Conservation (phyloP, 768 basidiomycete genomes). For the Nevesoporus exiguus region DNA sequence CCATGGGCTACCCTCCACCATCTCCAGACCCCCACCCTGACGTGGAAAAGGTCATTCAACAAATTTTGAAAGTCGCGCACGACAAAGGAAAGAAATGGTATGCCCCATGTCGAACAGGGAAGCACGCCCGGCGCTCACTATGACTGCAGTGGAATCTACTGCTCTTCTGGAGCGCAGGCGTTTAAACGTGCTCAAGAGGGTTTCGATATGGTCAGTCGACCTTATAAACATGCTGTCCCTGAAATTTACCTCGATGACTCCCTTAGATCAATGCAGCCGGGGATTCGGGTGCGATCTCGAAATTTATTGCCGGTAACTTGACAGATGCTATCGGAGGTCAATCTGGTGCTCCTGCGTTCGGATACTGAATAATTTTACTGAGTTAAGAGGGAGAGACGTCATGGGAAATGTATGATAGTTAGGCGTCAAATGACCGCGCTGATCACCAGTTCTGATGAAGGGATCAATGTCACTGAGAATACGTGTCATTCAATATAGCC, state of each 20-base stretch:
- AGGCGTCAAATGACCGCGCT: too few relatives aligned
- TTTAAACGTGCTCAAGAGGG: constrained; percentile 45
- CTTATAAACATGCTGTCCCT: neutral
- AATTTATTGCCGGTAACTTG: constrained; percentile 27
- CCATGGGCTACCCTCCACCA: constrained; percentile 56
- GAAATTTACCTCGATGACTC: neutral
- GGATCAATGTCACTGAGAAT: too few relatives aligned
- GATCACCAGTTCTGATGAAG: too few relatives aligned
- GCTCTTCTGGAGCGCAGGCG: constrained; percentile 43
- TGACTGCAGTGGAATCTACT: constrained; percentile 44
- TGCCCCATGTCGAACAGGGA: constrained; percentile 2
- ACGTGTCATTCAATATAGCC: too few relatives aligned
- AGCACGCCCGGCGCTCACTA: neutral
- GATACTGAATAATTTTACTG: too few relatives aligned
- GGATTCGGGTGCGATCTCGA: constrained; percentile 31
- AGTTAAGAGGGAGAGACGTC: too few relatives aligned
- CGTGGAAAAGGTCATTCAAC: constrained; percentile 57
- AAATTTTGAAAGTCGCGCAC: constrained; percentile 49
- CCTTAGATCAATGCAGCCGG: constrained; percentile 34
- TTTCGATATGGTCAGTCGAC: constrained; percentile 28
- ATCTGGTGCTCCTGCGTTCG: too few relatives aligned
- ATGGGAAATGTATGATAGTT: too few relatives aligned
- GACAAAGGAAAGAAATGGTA: constrained; percentile 63
- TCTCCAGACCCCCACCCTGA: constrained; percentile 63
- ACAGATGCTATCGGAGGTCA: constrained; percentile 15